phyloP scores from a whole-genome alignment of 2,329 filamentous ascomycete genomes.

The Trichoderma harzianum region DNA sequence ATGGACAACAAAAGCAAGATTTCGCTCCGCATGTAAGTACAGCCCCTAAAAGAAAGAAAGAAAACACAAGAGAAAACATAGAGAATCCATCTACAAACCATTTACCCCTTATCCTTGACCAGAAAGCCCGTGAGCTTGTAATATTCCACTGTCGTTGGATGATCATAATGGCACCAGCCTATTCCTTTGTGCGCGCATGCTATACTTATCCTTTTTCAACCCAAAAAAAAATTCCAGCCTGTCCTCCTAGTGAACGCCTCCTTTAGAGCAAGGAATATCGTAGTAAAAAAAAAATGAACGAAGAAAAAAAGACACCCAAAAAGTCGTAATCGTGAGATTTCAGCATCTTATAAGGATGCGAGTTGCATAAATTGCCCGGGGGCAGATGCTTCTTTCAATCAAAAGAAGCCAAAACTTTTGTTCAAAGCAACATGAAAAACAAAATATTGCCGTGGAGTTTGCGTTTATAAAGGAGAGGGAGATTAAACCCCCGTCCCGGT shows the following conservation, averaged over 20 bases:
- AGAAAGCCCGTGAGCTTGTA: not conserved
- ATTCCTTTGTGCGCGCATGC: not conserved
- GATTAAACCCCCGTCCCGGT: slow-evolving; percentile 16
- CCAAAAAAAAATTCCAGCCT: not conserved
- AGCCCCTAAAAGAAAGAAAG: not conserved
- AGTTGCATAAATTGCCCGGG: not conserved
- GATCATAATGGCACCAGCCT: not conserved
- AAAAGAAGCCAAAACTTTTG: not conserved
- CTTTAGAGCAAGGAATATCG: not conserved
- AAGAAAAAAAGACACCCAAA: not conserved
- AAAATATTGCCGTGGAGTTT: not conserved
- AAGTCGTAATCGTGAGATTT: slow-evolving; percentile 15
- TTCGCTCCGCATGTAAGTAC: not conserved
- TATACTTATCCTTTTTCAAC: not conserved
- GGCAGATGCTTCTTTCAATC: not conserved
- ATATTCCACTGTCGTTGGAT: not conserved
- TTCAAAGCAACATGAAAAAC: not conserved
- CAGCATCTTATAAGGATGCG: not conserved
- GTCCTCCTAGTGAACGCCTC: slow-evolving; percentile 10
- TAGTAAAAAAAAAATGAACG: not conserved
- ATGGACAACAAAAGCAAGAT: not conserved
- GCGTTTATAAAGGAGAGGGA: not conserved
- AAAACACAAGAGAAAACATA: not conserved
- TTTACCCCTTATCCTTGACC: not conserved
- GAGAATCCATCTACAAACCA: not conserved